These are phyloP conservation scores for Aspergillus ustus DNA, from an alignment of 2,329 filamentous ascomycete species.

Conservation along the genomic window DNA sequence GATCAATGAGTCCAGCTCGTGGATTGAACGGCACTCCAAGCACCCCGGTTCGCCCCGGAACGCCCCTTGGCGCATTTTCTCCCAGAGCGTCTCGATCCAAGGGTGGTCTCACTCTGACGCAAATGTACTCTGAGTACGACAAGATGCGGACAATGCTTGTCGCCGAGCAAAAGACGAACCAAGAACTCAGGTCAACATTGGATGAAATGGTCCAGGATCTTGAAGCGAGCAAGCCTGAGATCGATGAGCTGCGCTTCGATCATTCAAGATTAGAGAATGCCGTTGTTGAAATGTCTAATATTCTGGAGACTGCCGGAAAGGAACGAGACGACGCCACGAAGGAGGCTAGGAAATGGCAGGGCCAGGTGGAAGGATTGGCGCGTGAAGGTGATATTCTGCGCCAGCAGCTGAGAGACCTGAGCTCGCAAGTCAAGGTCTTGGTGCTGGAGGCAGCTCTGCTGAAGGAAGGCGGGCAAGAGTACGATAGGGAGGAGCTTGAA, in stretches of 20 bases:
- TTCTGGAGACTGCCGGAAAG: slow-evolving; percentile 80
- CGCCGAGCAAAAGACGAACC: slow-evolving; percentile 73
- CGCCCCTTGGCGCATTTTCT: slow-evolving; percentile 56
- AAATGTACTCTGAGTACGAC: slow-evolving; percentile 66
- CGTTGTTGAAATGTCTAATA: slow-evolving; percentile 79
- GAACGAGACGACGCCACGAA: slow-evolving; percentile 80
- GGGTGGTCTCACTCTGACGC: slow-evolving; percentile 62
- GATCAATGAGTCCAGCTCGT: slow-evolving; percentile 59
- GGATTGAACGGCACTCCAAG: slow-evolving; percentile 55
- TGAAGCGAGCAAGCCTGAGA: slow-evolving; percentile 83
- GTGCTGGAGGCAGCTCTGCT: slow-evolving; percentile 80
- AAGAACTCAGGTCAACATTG: slow-evolving; percentile 74
- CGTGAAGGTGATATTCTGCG: slow-evolving; percentile 78
- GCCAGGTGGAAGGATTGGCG: slow-evolving; percentile 65
- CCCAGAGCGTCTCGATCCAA: slow-evolving; percentile 59
- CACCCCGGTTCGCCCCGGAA: slow-evolving; percentile 56
- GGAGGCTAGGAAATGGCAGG: slow-evolving; percentile 76
- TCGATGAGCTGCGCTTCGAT: slow-evolving; percentile 82
- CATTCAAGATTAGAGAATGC: slow-evolving; percentile 79
- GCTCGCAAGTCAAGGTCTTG: slow-evolving; percentile 87
- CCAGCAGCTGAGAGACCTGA: slow-evolving; percentile 86
- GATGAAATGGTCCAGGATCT: slow-evolving; percentile 85
- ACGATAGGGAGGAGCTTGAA: slow-evolving; percentile 76
- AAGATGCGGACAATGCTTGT: slow-evolving; percentile 71
- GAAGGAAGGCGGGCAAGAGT: slow-evolving; percentile 76